Evolutionary conservation across 2,329 filamentous ascomycete species (phyloP).

Genomic region (Rutstroemia sp.): DNA sequence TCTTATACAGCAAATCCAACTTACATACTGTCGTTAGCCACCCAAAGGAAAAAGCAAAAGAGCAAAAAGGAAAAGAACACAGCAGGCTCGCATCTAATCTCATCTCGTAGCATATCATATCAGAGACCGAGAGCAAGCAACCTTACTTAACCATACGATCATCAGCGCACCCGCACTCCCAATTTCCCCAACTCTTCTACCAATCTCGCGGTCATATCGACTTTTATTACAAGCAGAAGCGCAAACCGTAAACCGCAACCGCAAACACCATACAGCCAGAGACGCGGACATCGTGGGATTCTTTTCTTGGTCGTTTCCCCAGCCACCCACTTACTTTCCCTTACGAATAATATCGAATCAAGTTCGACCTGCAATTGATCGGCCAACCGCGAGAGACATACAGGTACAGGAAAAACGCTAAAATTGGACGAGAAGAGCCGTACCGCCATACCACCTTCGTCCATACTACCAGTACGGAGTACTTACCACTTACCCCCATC

Average conservation of each 20-base stretch:
- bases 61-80: neutral
- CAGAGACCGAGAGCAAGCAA: neutral
- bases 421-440: neutral
- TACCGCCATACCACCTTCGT: neutral
- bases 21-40: slow-evolving; percentile 6
- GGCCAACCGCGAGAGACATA: neutral
- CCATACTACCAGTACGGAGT: neutral
- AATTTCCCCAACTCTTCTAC: neutral
- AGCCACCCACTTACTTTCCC: slow-evolving; percentile 6
- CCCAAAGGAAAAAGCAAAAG: neutral
- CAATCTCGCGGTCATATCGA: neutral
- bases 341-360: slow-evolving; percentile 4
- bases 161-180: neutral
- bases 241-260: neutral
- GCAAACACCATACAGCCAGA: neutral
- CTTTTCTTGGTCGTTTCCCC: neutral
- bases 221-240: neutral
- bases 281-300: neutral
- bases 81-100: neutral
- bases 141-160: too few species aligned
- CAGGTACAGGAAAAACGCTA: neutral
- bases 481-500: neutral
- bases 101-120: neutral
- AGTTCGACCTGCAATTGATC: neutral
- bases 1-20: slow-evolving; percentile 2